Evolutionary conservation across 306 rosid genomes (phyloP).

Genomic region (Vigna hirtella): DNA sequence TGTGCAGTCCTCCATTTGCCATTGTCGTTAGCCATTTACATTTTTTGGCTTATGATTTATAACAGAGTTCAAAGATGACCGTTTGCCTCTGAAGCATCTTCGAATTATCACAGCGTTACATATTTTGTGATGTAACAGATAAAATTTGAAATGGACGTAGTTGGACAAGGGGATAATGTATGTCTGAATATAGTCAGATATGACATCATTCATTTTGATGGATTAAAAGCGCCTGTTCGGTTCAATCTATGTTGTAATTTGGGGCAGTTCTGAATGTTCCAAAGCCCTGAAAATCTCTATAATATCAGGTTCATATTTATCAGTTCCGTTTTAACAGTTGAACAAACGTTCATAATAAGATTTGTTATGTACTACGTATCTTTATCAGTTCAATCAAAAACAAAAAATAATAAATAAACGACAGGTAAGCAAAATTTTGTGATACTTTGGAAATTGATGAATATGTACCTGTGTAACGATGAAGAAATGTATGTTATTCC

Average conservation of each 20-base stretch:
- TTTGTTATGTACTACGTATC: not conserved
- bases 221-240: not conserved
- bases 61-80: not conserved
- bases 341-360: not conserved
- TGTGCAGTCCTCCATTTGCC: not conserved
- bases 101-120: not conserved
- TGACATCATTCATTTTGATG: slow-evolving; percentile 28
- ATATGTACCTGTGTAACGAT: slow-evolving; percentile 27
- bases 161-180: not conserved
- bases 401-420: not conserved
- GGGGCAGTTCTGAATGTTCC: slow-evolving; percentile 23
- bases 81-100: not conserved
- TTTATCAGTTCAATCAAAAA: too few relatives aligned
- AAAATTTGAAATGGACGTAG: not conserved
- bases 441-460: slow-evolving; percentile 31
- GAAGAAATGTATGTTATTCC: slow-evolving; percentile 43
- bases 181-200: not conserved
- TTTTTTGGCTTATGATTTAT: not conserved
- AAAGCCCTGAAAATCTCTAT: slow-evolving; percentile 7
- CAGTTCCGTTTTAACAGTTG: not conserved
- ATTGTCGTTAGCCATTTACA: not conserved
- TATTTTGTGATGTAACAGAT: not conserved
- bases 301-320: slow-evolving; percentile 21
- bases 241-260: slow-evolving; percentile 12
- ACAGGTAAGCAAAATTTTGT: slow-evolving; percentile 20